phyloP scores from a whole-genome alignment of 495 filamentous ascomycete species.

The Rhypophila decipiens region DNA sequence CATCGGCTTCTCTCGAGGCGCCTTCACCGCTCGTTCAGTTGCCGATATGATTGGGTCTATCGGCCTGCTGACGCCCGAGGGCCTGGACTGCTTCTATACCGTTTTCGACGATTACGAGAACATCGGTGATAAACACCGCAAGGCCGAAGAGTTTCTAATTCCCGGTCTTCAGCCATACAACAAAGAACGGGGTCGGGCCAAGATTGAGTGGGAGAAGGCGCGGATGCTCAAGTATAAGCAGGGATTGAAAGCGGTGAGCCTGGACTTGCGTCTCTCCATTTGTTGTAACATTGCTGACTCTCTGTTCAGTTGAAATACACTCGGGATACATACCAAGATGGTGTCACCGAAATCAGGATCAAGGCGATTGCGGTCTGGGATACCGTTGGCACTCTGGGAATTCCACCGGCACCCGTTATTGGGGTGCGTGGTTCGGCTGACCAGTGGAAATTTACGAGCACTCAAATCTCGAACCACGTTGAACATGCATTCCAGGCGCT shows the following conservation, averaged over 20 bases:
- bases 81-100: slow-evolving; percentile 51
- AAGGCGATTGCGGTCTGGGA: slow-evolving; percentile 35
- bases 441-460: slow-evolving; percentile 49
- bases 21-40: slow-evolving; percentile 60
- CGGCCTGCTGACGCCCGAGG: slow-evolving; percentile 55
- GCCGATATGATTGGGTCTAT: slow-evolving; percentile 53
- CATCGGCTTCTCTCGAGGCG: slow-evolving; percentile 63
- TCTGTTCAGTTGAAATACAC: slow-evolving; percentile 16
- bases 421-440: slow-evolving; percentile 27
- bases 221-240: slow-evolving; percentile 22
- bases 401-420: slow-evolving; percentile 28
- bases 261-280: too few relatives aligned
- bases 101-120: slow-evolving; percentile 51
- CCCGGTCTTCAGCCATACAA: slow-evolving; percentile 13
- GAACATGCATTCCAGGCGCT: slow-evolving; percentile 68
- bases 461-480: slow-evolving; percentile 46
- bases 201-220: slow-evolving; percentile 21
- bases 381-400: slow-evolving; percentile 30
- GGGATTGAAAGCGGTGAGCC: slow-evolving; percentile 15
- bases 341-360: slow-evolving; percentile 26
- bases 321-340: slow-evolving; percentile 19
- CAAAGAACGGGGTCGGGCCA: slow-evolving; percentile 16
- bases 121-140: slow-evolving; percentile 16
- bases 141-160: slow-evolving; percentile 16
- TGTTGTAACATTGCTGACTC: too few relatives aligned